phyloP scores from a whole-genome alignment of 257 asterid genomes.

The Salvia splendens region DNA sequence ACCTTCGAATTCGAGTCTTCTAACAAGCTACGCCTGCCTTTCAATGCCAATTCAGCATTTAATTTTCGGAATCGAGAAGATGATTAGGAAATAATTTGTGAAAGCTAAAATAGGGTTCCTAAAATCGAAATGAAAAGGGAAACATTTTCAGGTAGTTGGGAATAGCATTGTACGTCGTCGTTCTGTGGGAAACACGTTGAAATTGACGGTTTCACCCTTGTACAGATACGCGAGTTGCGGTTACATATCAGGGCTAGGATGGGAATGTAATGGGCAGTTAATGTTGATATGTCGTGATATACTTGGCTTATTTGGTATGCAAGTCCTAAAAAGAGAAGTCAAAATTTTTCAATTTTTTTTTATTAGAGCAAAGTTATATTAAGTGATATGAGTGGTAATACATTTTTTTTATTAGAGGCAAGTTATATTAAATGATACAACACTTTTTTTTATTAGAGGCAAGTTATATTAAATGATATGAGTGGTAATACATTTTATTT shows the following conservation, averaged over 20 bases:
- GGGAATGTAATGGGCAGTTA: constrained; percentile 11
- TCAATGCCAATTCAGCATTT: constrained; percentile 16
- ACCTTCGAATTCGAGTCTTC: constrained; percentile 15
- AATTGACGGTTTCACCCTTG: constrained; percentile 28
- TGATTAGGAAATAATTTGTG: background rate
- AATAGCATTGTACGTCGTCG: constrained; percentile 26
- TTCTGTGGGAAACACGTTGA: background rate
- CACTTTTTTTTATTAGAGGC: too few species aligned
- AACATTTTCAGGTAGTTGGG: constrained; percentile 25
- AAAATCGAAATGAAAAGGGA: constrained; percentile 24
- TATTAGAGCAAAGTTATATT: too few species aligned
- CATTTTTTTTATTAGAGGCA: too few species aligned
- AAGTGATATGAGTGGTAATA: too few species aligned
- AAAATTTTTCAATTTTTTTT: too few species aligned
- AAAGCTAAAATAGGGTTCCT: constrained; percentile 22
- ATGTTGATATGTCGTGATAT: constrained; percentile 15
- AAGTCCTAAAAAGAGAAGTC: background rate
- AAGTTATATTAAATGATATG: too few species aligned
- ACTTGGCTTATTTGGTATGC: constrained; percentile 28
- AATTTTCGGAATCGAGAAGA: background rate
- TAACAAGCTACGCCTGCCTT: background rate
- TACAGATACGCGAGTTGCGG: background rate
- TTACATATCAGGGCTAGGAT: constrained; percentile 11
- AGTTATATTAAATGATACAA: too few species aligned
- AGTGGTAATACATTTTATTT: too few species aligned